phyloP scores from a whole-genome alignment of 176 grass and related monocot species.

The Phoenix dactylifera region DNA sequence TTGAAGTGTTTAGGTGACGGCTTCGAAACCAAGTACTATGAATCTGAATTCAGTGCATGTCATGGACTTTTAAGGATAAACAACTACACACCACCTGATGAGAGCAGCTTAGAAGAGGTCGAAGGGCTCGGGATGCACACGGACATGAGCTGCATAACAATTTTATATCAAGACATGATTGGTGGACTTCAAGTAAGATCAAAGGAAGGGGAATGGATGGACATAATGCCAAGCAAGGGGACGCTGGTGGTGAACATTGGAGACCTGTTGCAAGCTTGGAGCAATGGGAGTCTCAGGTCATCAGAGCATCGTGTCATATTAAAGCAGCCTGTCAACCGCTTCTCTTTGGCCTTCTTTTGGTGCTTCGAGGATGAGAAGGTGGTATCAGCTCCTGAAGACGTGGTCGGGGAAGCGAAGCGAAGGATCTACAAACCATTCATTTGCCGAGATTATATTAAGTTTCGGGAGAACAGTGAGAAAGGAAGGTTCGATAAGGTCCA shows the following conservation, averaged over 20 bases:
- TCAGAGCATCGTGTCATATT: not conserved
- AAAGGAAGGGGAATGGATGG: not conserved
- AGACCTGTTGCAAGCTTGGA: slow-evolving; percentile 12
- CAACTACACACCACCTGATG: slow-evolving; percentile 3
- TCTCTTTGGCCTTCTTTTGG: slow-evolving; percentile 3
- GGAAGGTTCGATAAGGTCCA: not conserved
- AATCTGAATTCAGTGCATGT: slow-evolving; percentile 6
- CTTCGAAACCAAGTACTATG: slow-evolving; percentile 6
- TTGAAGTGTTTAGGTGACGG: slow-evolving; percentile 9
- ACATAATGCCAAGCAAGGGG: not conserved
- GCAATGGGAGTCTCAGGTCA: not conserved
- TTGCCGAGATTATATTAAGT: slow-evolving; percentile 2
- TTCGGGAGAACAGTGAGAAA: not conserved
- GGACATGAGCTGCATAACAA: slow-evolving; percentile 15
- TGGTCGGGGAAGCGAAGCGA: not conserved
- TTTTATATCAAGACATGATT: slow-evolving; percentile 5
- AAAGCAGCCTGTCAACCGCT: not conserved
- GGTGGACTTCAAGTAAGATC: slow-evolving; percentile 1
- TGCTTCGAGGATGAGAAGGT: slow-evolving; percentile 8
- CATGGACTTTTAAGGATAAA: slow-evolving; percentile 11
- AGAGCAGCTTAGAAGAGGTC: not conserved
- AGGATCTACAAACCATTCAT: not conserved
- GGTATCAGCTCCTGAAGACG: slow-evolving; percentile 1
- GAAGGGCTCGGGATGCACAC: slow-evolving; percentile 13
- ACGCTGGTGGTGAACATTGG: slow-evolving; percentile 2